phyloP scores from a whole-genome alignment of 1,139 yeast species.

The Geotrichum restrictum region DNA sequence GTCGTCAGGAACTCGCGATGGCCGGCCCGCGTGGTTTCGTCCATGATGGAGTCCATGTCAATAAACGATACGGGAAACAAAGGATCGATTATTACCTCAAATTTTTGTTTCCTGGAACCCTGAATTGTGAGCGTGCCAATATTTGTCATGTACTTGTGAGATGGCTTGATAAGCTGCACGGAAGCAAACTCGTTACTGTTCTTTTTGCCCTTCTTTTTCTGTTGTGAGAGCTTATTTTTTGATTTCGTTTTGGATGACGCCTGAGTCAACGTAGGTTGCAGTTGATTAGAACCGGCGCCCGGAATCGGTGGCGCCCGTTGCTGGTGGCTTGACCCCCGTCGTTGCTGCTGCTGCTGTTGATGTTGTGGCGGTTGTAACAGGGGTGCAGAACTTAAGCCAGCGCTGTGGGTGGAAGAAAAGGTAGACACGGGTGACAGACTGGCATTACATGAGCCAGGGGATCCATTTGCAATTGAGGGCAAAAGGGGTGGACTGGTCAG shows the following conservation, averaged over 20 bases:
- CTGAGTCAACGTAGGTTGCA: background rate
- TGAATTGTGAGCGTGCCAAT: conserved; percentile 11
- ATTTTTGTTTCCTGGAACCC: background rate
- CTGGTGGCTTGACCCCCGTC: no score
- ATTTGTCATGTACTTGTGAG: conserved; percentile 8
- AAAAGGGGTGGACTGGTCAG: no score
- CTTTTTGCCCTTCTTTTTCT: background rate
- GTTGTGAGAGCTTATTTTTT: background rate
- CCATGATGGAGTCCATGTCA: conserved; percentile 18
- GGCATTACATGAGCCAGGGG: background rate
- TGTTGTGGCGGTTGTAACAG: background rate
- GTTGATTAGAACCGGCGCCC: background rate
- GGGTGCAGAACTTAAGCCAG: background rate
- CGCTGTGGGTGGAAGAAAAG: background rate
- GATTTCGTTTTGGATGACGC: background rate
- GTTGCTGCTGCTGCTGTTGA: background rate
- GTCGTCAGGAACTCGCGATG: conserved; percentile 10
- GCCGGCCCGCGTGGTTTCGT: conserved; percentile 4
- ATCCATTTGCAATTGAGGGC: no score
- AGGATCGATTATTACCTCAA: conserved; percentile 17
- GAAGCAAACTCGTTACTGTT: background rate
- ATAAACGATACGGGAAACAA: conserved; percentile 17
- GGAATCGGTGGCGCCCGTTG: background rate
- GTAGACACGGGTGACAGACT: conserved; percentile 3
- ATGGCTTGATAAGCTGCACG: conserved; percentile 1